Base-by-base conservation (phyloP, 2,329 filamentous ascomycete species). In the Calonectria pseudoreteaudii region DNA sequence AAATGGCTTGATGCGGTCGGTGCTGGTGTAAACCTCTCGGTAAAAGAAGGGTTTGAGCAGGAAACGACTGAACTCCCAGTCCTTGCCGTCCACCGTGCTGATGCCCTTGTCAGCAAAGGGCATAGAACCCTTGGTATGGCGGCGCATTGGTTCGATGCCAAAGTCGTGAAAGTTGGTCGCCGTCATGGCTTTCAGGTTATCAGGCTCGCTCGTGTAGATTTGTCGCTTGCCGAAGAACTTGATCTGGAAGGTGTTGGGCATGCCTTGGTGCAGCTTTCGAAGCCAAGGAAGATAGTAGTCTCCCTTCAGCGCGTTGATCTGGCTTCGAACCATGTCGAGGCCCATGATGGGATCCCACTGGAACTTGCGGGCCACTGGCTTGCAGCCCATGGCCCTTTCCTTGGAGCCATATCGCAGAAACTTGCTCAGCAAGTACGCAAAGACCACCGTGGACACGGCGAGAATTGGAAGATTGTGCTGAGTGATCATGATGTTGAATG, bases 41-140 rank as follows among this genome's bases (percentile, higher is more conserved):
- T 78, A 74, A 26, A 78, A 78, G 62, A 78, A 78, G 0, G 76
- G 75, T 52, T 78, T 78, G 53, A 78, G 74, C 44, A 78, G 71
- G 18, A 68, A 70, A 8, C 76, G 77, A 26, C 75, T 77, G 9
- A 76, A 76, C 60, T 74, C 69, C 77, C 76, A 78, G 49, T 78
- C 66, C 38, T 78, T 72, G 4, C 77, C 76, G 18, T 78, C 76
- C 1, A 70, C 75, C 2, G 74, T 76, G 52, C 72, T 74, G 18
- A 76, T 74, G 10, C 74, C 72, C 6, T 78, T 78, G 34, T 77
- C 67, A 20, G 77, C 77, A 30, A 78, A 78, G 0, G 77, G 77
- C 53, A 73, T 72, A 2, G 71, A 71, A 2, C 75, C 75, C 1
- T 73, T 73, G 8, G 76, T 75, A 2, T 79, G 70, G 7, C 74